Percentiles rank a stretch among this genome's conserved stretches.
These are phyloP conservation scores for Candolleomyces eurysporus DNA, from an alignment of 768 basidiomycete species.

Conservation along the genomic window DNA sequence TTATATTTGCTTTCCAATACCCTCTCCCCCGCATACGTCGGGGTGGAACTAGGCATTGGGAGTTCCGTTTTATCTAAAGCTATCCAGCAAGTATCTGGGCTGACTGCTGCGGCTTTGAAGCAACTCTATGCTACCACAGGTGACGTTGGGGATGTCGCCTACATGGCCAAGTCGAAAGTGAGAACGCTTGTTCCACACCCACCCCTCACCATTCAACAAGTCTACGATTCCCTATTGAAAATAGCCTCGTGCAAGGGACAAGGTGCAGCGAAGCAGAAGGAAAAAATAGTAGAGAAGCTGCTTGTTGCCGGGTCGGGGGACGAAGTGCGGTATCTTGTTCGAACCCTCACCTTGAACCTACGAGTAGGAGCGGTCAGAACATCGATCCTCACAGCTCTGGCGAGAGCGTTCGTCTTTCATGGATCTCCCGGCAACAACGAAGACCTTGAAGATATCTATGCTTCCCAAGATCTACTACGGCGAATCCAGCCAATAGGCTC, in stretches of 20 bases:
- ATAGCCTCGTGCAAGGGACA: constrained; percentile 70
- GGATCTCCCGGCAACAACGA: constrained; percentile 26
- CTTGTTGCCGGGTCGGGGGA: constrained; percentile 86
- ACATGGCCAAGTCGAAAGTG: constrained; percentile 72
- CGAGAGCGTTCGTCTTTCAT: constrained; percentile 70
- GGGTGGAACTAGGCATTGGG: constrained; percentile 70
- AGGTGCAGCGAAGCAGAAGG: constrained; percentile 75
- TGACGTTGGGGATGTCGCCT: constrained; percentile 88
- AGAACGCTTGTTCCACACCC: constrained; percentile 72
- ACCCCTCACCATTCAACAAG: constrained; percentile 59
- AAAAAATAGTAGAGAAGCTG: constrained; percentile 74
- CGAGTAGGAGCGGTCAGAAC: constrained; percentile 88
- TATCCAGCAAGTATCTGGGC: constrained; percentile 71
- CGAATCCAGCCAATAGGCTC: constrained; percentile 18
- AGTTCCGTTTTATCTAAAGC: constrained; percentile 65
- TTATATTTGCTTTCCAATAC: constrained; percentile 83
- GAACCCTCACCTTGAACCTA: constrained; percentile 71
- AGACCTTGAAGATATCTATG: constrained; percentile 10
- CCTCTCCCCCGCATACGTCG: constrained; percentile 69
- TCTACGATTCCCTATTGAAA: constrained; percentile 66
- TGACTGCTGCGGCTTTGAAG: constrained; percentile 54
- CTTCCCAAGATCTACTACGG: constrained; percentile 24
- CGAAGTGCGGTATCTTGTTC: constrained; percentile 80
- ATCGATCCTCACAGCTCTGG: constrained; percentile 76
- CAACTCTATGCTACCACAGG: constrained; percentile 71